A percentile compares a stretch with the other conserved stretches of the same genome.
Conservation (phyloP, 805 yeast genomes). For the Sugiyamaella marilandica region DNA sequence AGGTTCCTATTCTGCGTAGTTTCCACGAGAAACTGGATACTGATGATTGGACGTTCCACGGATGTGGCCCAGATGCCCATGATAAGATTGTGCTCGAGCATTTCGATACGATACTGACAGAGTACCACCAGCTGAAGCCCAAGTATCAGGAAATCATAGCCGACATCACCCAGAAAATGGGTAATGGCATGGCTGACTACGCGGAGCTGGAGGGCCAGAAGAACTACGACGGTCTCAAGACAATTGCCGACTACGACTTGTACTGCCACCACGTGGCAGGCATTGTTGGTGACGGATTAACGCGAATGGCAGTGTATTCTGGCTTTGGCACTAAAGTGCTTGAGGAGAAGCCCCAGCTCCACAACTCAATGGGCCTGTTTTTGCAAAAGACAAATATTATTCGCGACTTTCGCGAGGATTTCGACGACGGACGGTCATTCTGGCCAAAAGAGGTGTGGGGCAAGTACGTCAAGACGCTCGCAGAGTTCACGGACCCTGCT, state of each 20-base stretch:
- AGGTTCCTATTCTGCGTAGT: slow-evolving; percentile 65
- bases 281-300: slow-evolving; percentile 92
- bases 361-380: slow-evolving; percentile 89
- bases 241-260: slow-evolving; percentile 75
- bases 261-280: slow-evolving; percentile 99
- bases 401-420: slow-evolving; percentile 90
- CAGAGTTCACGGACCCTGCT: slow-evolving; percentile 52
- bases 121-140: slow-evolving; percentile 67
- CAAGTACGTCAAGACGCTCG: slow-evolving; percentile 59
- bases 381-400: slow-evolving; percentile 94
- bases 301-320: slow-evolving; percentile 75
- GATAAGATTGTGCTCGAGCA: slow-evolving; percentile 80
- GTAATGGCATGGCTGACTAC: slow-evolving; percentile 97
- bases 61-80: slow-evolving; percentile 64
- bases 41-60: slow-evolving; percentile 77
- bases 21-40: slow-evolving; percentile 61
- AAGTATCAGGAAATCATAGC: slow-evolving; percentile 73
- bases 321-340: slow-evolving; percentile 56
- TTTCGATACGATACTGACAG: slow-evolving; percentile 63
- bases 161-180: slow-evolving; percentile 82
- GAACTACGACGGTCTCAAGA: slow-evolving; percentile 71
- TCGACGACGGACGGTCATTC: slow-evolving; percentile 86
- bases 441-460: slow-evolving; percentile 96
- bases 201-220: slow-evolving; percentile 64
- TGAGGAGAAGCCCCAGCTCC: slow-evolving; percentile 50